Conservation (phyloP, 495 filamentous ascomycete genomes). For the Pyrenula aspistea region DNA sequence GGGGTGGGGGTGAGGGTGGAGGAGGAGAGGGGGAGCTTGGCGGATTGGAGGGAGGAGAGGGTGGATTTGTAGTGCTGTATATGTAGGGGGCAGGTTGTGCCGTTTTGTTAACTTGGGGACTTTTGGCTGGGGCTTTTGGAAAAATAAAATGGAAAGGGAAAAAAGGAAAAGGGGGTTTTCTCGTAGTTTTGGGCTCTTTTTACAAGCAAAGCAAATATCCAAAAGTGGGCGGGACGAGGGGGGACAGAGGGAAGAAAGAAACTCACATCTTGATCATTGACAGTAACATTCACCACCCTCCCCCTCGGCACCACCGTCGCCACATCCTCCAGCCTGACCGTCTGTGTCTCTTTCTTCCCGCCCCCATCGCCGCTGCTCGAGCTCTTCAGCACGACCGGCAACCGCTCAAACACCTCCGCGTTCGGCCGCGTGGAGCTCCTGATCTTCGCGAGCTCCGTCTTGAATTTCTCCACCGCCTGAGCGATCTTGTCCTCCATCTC, state of each 20-base stretch:
- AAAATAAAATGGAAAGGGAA: too few species aligned
- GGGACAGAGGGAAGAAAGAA: not conserved
- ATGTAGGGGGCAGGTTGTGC: constrained; percentile 14
- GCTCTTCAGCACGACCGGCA: constrained; percentile 50
- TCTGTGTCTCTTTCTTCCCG: constrained; percentile 29
- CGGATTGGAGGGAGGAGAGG: constrained; percentile 51
- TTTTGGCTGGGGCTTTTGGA: not conserved
- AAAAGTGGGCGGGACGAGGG: not conserved
- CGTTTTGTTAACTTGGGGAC: not conserved
- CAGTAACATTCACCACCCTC: constrained; percentile 52
- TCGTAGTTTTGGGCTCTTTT: too few species aligned
- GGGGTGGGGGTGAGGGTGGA: constrained; percentile 65
- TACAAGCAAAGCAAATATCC: not conserved
- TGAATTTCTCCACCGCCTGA: constrained; percentile 40
- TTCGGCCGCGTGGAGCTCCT: constrained; percentile 57
- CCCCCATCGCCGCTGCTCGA: constrained; percentile 12
- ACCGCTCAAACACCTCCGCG: constrained; percentile 48
- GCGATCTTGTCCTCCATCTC: constrained; percentile 48
- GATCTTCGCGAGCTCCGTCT: constrained; percentile 53
- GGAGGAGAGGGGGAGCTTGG: constrained; percentile 21
- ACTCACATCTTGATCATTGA: constrained; percentile 48
- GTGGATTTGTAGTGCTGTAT: constrained; percentile 57
- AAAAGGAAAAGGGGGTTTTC: too few species aligned
- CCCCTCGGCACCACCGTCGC: constrained; percentile 68
- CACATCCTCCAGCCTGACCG: constrained; percentile 49